These are phyloP conservation scores for Telfairia occidentalis DNA, from an alignment of 331 rosid genomes.

Conservation along the genomic window DNA sequence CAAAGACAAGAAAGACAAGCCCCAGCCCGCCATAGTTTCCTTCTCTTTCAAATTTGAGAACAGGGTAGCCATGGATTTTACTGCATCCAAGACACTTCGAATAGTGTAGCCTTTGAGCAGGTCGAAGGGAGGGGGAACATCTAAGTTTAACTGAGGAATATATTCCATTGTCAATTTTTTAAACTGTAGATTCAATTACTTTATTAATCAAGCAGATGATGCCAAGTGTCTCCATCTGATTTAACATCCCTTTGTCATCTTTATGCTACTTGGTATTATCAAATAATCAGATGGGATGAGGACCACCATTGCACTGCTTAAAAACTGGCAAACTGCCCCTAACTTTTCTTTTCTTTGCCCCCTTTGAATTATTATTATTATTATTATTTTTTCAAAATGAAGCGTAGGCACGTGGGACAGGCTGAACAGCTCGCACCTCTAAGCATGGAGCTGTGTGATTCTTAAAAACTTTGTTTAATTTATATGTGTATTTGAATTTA, in stretches of 20 bases:
- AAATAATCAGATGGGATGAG: neutral
- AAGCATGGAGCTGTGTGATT: constrained; percentile 37
- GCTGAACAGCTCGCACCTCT: constrained; percentile 43
- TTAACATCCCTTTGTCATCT: constrained; percentile 6
- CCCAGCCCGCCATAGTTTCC: neutral
- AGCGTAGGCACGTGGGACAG: constrained; percentile 52
- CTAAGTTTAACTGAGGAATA: constrained; percentile 9
- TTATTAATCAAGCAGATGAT: constrained; percentile 6
- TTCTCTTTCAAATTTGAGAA: constrained; percentile 1
- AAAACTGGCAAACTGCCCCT: constrained; percentile 2
- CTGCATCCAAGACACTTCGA: constrained; percentile 7
- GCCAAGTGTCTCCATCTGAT: constrained; percentile 6
- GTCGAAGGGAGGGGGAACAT: constrained; percentile 3
- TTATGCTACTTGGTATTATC: neutral
- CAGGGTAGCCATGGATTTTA: neutral
- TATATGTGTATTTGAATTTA: neutral
- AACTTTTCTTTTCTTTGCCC: neutral
- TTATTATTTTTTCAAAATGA: constrained; percentile 18
- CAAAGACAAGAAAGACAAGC: neutral
- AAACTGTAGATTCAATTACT: neutral
- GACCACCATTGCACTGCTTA: constrained; percentile 1
- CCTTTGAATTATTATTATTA: no score
- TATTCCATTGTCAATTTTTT: constrained; percentile 13
- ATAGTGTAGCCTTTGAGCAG: constrained; percentile 1
- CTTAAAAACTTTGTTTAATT: constrained; percentile 7